A percentile compares a stretch with the other conserved stretches of the same genome.
These are phyloP conservation scores for Camellia lanceoleosa DNA, from an alignment of 148 eudicot species.

Conservation along the genomic window DNA sequence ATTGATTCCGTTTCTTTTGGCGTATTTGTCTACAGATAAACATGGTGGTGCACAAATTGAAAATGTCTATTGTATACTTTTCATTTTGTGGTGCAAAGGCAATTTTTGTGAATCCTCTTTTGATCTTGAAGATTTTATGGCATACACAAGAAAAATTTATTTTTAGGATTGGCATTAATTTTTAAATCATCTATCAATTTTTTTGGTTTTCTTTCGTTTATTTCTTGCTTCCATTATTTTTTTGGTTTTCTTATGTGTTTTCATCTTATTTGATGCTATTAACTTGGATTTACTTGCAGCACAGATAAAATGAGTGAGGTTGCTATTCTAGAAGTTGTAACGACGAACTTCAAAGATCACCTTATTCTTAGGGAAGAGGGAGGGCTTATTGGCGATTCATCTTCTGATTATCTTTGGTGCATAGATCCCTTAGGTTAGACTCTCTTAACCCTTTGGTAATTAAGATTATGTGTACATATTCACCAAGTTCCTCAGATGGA, in stretches of 20 bases:
- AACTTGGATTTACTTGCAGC: slow-evolving; percentile 48
- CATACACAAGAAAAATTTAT: neutral
- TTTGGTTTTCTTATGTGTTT: neutral
- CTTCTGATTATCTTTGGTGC: slow-evolving; percentile 99
- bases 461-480: neutral
- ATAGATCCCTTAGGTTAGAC: slow-evolving; percentile 90
- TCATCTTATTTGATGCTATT: neutral
- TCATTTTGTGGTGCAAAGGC: too few species aligned
- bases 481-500: neutral
- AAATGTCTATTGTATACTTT: too few species aligned
- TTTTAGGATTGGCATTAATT: neutral
- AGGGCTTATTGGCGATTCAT: slow-evolving; percentile 87
- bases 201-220: neutral
- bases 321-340: slow-evolving; percentile 79
- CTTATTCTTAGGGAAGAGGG: slow-evolving; percentile 99
- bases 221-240: neutral
- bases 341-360: slow-evolving; percentile 71
- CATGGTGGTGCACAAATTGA: too few species aligned
- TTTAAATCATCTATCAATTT: neutral
- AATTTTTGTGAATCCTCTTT: too few species aligned
- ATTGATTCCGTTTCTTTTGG: too few species aligned
- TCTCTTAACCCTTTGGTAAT: neutral
- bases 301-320: slow-evolving; percentile 95
- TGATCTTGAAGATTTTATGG: too few species aligned
- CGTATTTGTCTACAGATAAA: too few species aligned